Evolutionary conservation across 495 filamentous ascomycete genomes (phyloP).

Genomic region (Astrothelium macrocarpum): DNA sequence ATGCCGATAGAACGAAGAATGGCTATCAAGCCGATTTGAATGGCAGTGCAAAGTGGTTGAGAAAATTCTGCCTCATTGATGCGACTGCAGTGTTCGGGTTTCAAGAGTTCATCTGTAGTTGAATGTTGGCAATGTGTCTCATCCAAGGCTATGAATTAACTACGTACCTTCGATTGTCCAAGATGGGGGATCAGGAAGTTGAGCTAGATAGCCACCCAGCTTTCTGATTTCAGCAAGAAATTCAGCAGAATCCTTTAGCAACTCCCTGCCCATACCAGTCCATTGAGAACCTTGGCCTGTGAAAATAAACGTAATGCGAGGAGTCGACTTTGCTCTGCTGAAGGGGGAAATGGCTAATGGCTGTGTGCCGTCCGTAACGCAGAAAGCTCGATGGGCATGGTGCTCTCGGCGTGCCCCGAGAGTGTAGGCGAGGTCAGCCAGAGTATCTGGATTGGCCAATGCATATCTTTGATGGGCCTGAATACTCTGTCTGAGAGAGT

Average conservation of each 20-base stretch:
- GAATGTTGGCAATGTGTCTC: background rate
- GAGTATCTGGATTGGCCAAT: background rate
- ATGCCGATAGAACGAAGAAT: conserved; percentile 25
- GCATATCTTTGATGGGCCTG: background rate
- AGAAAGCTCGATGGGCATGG: background rate
- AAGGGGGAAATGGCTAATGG: background rate
- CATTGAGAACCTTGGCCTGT: conserved; percentile 42
- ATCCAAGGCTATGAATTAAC: background rate
- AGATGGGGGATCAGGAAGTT: background rate
- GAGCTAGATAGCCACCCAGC: background rate
- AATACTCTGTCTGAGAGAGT: background rate
- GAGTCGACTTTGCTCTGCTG: background rate
- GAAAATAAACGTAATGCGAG: conserved; percentile 24
- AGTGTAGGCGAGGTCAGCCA: conserved; percentile 1
- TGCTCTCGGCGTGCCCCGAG: background rate
- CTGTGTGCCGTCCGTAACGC: background rate
- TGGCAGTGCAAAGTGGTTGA: conserved; percentile 23
- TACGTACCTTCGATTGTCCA: background rate
- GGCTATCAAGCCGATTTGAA: conserved; percentile 21
- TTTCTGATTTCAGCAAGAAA: background rate
- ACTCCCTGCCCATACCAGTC: conserved; percentile 31
- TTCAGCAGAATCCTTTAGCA: conserved; percentile 1
- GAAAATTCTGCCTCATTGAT: conserved; percentile 14
- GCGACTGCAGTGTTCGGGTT: conserved; percentile 16
- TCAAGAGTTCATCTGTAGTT: conserved; percentile 15